A percentile compares a stretch with the other conserved stretches of the same genome.
Conservation (phyloP, 306 rosid genomes). For the Castanospermum australe region DNA sequence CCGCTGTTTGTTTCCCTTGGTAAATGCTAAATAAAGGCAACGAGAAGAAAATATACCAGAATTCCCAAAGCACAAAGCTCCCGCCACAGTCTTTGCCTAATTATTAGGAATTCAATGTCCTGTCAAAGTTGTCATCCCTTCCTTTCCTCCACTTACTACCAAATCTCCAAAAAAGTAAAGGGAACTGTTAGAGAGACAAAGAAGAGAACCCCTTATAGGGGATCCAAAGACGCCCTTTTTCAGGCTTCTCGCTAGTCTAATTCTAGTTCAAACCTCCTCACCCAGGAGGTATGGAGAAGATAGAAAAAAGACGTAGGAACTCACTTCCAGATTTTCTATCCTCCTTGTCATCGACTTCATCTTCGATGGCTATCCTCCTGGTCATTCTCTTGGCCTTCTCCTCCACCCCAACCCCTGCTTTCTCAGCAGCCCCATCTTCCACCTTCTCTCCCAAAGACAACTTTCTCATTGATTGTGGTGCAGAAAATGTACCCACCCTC, state of each 20-base stretch:
- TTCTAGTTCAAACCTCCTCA: conserved; percentile 39
- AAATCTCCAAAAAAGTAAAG: not conserved
- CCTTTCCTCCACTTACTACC: not conserved
- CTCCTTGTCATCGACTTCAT: conserved; percentile 32
- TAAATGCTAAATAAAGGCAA: not conserved
- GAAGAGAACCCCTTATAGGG: not conserved
- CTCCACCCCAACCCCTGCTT: not conserved
- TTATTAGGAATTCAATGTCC: not conserved
- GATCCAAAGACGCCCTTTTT: not conserved
- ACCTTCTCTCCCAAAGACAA: conserved; percentile 56
- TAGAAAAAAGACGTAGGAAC: not conserved
- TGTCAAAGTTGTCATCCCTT: not conserved
- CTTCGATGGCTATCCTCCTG: conserved; percentile 61
- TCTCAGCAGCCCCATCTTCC: not conserved
- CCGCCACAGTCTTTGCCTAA: not conserved
- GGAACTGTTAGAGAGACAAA: not conserved
- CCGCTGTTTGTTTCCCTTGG: not conserved
- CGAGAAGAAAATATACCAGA: not conserved
- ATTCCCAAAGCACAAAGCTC: not conserved
- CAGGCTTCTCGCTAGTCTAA: conserved; percentile 15
- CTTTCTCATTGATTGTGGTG: conserved; percentile 65
- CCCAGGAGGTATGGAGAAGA: conserved; percentile 50
- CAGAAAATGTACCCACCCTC: conserved; percentile 29
- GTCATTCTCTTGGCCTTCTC: conserved; percentile 27
- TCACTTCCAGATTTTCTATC: conserved; percentile 31